Evolutionary conservation across 1,284 basidiomycete genomes (phyloP).

Genomic region (Tilletia horrida): DNA sequence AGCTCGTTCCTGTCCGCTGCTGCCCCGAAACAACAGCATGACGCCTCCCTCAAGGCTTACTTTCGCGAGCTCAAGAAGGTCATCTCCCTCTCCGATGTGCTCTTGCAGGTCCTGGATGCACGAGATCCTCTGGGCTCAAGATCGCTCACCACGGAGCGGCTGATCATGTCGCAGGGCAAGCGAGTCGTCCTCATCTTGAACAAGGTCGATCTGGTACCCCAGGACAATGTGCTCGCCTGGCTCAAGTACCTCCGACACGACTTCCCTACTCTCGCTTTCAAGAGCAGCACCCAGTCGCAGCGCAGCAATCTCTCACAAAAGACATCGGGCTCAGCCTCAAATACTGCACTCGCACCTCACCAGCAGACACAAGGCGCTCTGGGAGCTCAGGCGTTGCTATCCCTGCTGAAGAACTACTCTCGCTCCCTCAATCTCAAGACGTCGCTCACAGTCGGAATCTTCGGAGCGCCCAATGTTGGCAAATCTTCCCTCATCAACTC

Average conservation of each 20-base stretch:
- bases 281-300: conserved; percentile 76
- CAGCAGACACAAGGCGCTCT: conserved; percentile 36
- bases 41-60: conserved; percentile 55
- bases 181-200: conserved; percentile 43
- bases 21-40: conserved; percentile 22
- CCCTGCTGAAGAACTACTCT: conserved; percentile 84
- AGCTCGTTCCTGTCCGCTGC: too few species aligned
- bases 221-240: conserved; percentile 85
- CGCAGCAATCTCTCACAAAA: conserved; percentile 63
- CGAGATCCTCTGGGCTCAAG: conserved; percentile 61
- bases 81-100: conserved; percentile 85
- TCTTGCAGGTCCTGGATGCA: conserved; percentile 59
- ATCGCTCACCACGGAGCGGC: conserved; percentile 40
- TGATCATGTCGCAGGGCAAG: conserved; percentile 43
- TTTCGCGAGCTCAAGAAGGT: conserved; percentile 73
- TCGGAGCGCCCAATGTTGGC: conserved; percentile 96
- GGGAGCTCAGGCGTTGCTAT: conserved; percentile 66
- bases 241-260: conserved; percentile 82
- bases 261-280: conserved; percentile 90
- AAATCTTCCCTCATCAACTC: conserved; percentile 95
- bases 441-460: conserved; percentile 75
- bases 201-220: conserved; percentile 68
- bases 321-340: background rate
- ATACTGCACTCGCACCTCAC: background rate
- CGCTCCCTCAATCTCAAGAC: conserved; percentile 52